Conservation (phyloP, 805 yeast species). For the Nakazawaea siamensis region DNA sequence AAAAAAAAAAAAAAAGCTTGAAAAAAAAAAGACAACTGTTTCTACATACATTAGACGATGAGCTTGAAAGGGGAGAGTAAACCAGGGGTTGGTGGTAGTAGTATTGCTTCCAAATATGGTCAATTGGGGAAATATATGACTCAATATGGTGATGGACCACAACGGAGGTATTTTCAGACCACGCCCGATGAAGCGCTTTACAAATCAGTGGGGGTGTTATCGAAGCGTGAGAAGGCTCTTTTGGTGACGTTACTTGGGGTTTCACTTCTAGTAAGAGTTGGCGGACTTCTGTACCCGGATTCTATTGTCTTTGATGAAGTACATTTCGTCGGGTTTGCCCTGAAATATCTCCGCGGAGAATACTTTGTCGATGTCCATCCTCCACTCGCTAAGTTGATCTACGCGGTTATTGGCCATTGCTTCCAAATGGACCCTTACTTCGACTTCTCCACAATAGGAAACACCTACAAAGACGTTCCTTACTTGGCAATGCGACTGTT, state of each 20-base stretch:
- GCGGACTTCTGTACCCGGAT: conserved; percentile 26
- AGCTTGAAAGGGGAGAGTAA: too few relatives aligned
- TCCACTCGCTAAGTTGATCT: conserved; percentile 56
- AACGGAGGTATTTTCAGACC: too few relatives aligned
- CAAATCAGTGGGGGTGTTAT: conserved; percentile 12
- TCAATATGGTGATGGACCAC: conserved; percentile 23
- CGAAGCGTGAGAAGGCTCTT: conserved; percentile 16
- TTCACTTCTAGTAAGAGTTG: conserved; percentile 22
- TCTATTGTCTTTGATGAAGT: conserved; percentile 42
- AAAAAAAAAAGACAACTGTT: too few relatives aligned
- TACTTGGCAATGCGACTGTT: conserved; percentile 49
- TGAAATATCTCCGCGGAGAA: conserved; percentile 43
- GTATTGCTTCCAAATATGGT: too few relatives aligned
- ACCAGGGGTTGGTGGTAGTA: too few relatives aligned
- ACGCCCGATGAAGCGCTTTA: conserved; percentile 14
- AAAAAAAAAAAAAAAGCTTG: too few relatives aligned
- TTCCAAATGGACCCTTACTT: conserved; percentile 45
- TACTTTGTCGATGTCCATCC: conserved; percentile 71
- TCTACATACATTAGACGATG: too few relatives aligned
- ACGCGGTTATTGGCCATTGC: conserved; percentile 41
- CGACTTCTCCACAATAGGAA: conserved; percentile 36
- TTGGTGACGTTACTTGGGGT: conserved; percentile 18
- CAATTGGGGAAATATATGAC: conserved; percentile 13
- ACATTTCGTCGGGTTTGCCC: conserved; percentile 30
- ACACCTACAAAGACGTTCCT: conserved; percentile 27